Percentiles rank a stretch among this genome's conserved stretches.
phyloP scores from a whole-genome alignment of 2,329 filamentous ascomycete genomes.

The Bertia moriformis region DNA sequence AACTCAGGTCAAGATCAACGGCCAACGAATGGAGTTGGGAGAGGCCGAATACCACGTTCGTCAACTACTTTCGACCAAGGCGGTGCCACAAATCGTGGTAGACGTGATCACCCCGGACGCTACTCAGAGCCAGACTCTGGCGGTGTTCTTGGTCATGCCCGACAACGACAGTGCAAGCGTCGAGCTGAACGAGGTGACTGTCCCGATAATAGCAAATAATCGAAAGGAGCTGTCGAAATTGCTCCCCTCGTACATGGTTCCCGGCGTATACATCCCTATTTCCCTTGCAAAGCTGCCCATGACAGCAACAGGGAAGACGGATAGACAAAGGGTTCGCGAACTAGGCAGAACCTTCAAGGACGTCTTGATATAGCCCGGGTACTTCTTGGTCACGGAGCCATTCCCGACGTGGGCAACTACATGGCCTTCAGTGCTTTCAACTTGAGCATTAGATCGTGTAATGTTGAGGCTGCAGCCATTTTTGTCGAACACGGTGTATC shows the following conservation, averaged over 20 bases:
- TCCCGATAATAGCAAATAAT: background rate
- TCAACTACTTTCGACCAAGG: background rate
- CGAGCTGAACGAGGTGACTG: background rate
- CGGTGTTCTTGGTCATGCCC: background rate
- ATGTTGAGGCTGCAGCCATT: no score
- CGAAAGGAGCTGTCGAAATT: background rate
- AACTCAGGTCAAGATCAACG: slow-evolving; percentile 30
- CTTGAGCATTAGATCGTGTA: no score
- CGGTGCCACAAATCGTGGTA: background rate
- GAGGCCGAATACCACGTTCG: slow-evolving; percentile 20
- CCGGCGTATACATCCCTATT: background rate
- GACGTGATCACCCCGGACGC: background rate
- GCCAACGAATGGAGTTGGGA: slow-evolving; percentile 27
- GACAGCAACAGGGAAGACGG: background rate
- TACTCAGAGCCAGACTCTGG: background rate
- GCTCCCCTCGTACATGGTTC: background rate
- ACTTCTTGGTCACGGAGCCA: no score
- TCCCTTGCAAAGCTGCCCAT: background rate
- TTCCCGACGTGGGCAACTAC: no score
- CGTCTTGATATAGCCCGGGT: background rate
- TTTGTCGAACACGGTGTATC: no score
- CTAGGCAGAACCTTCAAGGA: background rate
- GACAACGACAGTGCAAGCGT: background rate
- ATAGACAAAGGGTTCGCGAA: background rate
- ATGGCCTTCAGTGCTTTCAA: no score